Conservation (phyloP, 169 alveolate genomes). For the Eimeria necatrix region DNA sequence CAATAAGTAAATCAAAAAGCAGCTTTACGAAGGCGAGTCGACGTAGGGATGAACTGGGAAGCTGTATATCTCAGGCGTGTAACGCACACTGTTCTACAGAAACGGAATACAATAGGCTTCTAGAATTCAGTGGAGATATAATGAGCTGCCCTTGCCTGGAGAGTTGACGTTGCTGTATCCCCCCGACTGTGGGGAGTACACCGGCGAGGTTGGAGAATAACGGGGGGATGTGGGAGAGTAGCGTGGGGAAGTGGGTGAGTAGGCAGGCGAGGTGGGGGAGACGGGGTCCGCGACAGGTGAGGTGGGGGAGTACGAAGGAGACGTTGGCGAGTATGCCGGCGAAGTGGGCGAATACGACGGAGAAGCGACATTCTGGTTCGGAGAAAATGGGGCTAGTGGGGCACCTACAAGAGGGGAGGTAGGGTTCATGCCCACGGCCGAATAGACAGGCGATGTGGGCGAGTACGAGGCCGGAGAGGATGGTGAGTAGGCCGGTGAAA, state of each 20-base stretch:
- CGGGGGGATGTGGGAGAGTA: conserved; percentile 80
- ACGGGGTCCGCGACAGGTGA: conserved; percentile 77
- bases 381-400: conserved; percentile 81
- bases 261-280: conserved; percentile 93
- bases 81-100: conserved; percentile 1
- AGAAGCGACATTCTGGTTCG: conserved; percentile 90
- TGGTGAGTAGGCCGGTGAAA: conserved; percentile 81
- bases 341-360: conserved; percentile 96
- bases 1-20: background rate
- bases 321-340: conserved; percentile 90
- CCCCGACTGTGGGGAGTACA: conserved; percentile 76
- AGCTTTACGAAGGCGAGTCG: background rate
- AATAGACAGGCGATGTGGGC: conserved; percentile 84
- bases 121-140: background rate
- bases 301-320: conserved; percentile 59
- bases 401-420: conserved; percentile 81
- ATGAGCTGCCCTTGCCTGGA: conserved; percentile 29
- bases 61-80: background rate
- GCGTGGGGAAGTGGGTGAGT: conserved; percentile 88
- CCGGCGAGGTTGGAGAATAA: conserved; percentile 76
- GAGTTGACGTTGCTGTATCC: conserved; percentile 67
- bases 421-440: conserved; percentile 80
- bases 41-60: background rate
- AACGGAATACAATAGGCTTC: background rate
- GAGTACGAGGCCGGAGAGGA: conserved; percentile 78